Evolutionary conservation across 176 grass and related monocot genomes (phyloP).

Genomic region (maize (Zea mays)): Zm-B73-REFERENCE-NAM-5.0 NC_050099.1:247191001-247191500

Average conservation of each 20-base stretch:
- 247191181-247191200: slow-evolving; percentile 8
- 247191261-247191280: slow-evolving; percentile 9
- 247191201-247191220: slow-evolving; percentile 25
- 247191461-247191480: slow-evolving; percentile 11
- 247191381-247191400: slow-evolving; percentile 30
- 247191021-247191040: slow-evolving; percentile 84
- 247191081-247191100: slow-evolving; percentile 93
- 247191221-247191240: slow-evolving; percentile 1
- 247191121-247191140: slow-evolving; percentile 85
- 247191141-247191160: slow-evolving; percentile 35
- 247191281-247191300: slow-evolving; percentile 3
- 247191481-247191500: slow-evolving; percentile 10
- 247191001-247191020: slow-evolving; percentile 93
- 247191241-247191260: slow-evolving; percentile 14
- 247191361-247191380: slow-evolving; percentile 11
- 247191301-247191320: slow-evolving; percentile 9
- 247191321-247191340: slow-evolving; percentile 9
- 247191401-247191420: slow-evolving; percentile 19
- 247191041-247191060: slow-evolving; percentile 75
- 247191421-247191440: not conserved
- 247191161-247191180: slow-evolving; percentile 17
- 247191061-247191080: slow-evolving; percentile 82
- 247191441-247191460: slow-evolving; percentile 14
- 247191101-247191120: slow-evolving; percentile 84
- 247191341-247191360: slow-evolving; percentile 25